Percentiles rank a stretch among this genome's conserved stretches.
phyloP scores from a whole-genome alignment of 163 green algal species.

The Prototheca wickerhamii region DNA sequence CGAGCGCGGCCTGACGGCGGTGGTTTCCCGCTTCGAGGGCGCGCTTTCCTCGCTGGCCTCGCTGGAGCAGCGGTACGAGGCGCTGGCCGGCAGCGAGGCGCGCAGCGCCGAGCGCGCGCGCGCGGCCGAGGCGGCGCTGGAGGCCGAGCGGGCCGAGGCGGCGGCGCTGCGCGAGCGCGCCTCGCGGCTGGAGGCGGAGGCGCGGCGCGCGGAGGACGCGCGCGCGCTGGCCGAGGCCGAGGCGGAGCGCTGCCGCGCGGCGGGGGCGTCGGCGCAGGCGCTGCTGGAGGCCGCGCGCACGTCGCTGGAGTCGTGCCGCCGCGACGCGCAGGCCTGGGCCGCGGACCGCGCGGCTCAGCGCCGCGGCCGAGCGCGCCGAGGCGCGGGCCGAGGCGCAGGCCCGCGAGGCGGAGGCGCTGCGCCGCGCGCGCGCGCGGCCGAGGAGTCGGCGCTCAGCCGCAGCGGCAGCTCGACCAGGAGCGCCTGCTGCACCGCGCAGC shows the following conservation, averaged over 20 bases:
- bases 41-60: constrained; percentile 22
- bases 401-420: not conserved
- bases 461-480: constrained; percentile 14
- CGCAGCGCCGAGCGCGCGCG: constrained; percentile 1
- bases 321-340: constrained; percentile 5
- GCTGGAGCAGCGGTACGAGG: constrained; percentile 26
- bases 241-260: constrained; percentile 7
- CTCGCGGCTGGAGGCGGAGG: constrained; percentile 12
- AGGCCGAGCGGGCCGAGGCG: not conserved
- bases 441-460: not conserved
- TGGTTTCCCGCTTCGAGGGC: constrained; percentile 23
- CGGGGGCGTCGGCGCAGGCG: constrained; percentile 1
- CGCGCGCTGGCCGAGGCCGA: not conserved
- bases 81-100: constrained; percentile 21
- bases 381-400: not conserved
- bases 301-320: constrained; percentile 8
- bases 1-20: not conserved
- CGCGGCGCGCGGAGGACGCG: not conserved
- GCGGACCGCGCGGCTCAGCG: not conserved
- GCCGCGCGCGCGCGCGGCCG: not conserved
- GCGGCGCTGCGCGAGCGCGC: constrained; percentile 11
- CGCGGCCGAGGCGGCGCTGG: not conserved
- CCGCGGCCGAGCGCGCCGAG: not conserved
- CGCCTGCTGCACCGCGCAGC: not conserved
- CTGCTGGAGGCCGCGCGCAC: constrained; percentile 12